Base-by-base conservation (phyloP, 2,329 filamentous ascomycete species). In the Magnaporthales sp. region DNA sequence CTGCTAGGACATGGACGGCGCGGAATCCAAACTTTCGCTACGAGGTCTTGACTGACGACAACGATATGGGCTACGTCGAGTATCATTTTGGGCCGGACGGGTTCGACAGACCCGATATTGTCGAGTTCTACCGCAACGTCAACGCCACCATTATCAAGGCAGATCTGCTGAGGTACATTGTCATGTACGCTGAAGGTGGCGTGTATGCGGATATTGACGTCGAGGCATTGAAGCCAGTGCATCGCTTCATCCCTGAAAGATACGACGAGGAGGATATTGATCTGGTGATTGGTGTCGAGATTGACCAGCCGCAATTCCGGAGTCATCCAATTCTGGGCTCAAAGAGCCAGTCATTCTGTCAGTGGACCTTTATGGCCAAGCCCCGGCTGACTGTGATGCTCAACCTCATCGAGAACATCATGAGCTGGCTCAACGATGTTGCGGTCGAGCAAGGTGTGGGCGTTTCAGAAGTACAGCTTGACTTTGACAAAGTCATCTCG, bases 331-430 rank as follows among this genome's bases (percentile, higher is more conserved):
- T 91, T 32, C 79, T 91, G 0, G 89, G 89, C 15, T 82, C 81
- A 63, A 91, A 91, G 76, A 90, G 85, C 51, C 80, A 82, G 70
- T 91, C 88, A 0, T 91, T 91, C 74, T 91, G 89, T 74, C 89
- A 91, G 72, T 91, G 89, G 89, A 91, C 89, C 0, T 90, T 91
- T 72, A 88, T 90, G 79, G 85, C 85, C 71, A 89, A 90, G 73
- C 88, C 89, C 0, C 79, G 81, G 22, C 82, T 88, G 29, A 87
- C 87, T 1, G 86, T 91, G 67, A 90, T 91, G 87, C 79, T 91
- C 74, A 78, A 79, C 32, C 80, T 91, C 3, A 84, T 91, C 62
- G 87, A 91, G 73, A 85, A 88, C 71, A 91, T 91, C 73, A 83
- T 91, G 75, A 73, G 77, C 0, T 91, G 88, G 89, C 79, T 91